These are phyloP conservation scores for Lasiodiplodia sp. DNA, from an alignment of 2,329 filamentous ascomycete species.

Conservation along the genomic window DNA sequence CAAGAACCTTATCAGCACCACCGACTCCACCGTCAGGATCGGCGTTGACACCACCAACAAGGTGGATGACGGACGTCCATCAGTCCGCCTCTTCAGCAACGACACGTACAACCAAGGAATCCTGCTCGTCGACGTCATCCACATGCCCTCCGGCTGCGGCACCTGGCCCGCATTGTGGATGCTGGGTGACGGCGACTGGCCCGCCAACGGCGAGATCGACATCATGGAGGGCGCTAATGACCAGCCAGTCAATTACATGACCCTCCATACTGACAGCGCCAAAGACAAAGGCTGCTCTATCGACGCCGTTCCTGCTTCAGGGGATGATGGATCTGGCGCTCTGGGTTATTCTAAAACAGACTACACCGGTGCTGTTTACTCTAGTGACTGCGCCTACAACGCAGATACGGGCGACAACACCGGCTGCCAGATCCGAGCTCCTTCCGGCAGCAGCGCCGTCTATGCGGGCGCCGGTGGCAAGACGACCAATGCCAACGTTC, in stretches of 20 bases:
- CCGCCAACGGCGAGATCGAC: conserved; percentile 44
- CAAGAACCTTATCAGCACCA: conserved; percentile 38
- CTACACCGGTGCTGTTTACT: conserved; percentile 51
- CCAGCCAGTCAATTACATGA: conserved; percentile 38
- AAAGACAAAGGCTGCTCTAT: conserved; percentile 26
- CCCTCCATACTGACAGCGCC: conserved; percentile 43
- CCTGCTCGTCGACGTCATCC: conserved; percentile 42
- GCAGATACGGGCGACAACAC: conserved; percentile 37
- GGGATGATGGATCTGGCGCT: neutral
- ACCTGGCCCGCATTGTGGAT: conserved; percentile 47
- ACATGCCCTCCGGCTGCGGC: conserved; percentile 44
- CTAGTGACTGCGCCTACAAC: conserved; percentile 47
- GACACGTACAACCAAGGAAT: conserved; percentile 42
- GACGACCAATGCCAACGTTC: conserved; percentile 33
- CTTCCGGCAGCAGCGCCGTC: conserved; percentile 28
- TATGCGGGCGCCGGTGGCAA: neutral
- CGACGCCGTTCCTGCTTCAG: conserved; percentile 20
- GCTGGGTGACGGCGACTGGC: conserved; percentile 40
- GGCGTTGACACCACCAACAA: conserved; percentile 51
- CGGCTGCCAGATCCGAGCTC: conserved; percentile 46
- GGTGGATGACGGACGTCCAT: conserved; percentile 33
- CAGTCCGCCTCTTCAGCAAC: conserved; percentile 42
- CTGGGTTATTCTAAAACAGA: conserved; percentile 3
- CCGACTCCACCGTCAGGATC: conserved; percentile 39
- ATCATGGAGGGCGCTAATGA: conserved; percentile 47